Percentiles rank a stretch among this genome's conserved stretches.
Evolutionary conservation across 768 basidiomycete species (phyloP).

Genomic region (Russula sp.): DNA sequence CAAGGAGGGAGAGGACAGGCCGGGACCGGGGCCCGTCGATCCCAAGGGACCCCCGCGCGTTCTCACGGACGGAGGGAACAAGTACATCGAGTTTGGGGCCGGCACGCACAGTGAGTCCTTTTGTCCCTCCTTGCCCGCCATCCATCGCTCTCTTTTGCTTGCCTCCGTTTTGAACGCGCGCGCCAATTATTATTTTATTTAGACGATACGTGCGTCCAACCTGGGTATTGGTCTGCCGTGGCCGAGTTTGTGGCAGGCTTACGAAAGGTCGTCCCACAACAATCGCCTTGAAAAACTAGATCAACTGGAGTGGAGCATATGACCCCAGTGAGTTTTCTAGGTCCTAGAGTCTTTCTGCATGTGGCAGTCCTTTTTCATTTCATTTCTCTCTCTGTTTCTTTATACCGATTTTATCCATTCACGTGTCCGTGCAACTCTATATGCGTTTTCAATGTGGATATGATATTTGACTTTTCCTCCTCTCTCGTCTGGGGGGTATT

Average conservation of each 20-base stretch:
- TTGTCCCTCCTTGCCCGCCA: background rate
- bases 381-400: too few relatives aligned
- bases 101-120: constrained; percentile 27
- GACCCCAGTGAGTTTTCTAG: too few relatives aligned
- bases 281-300: background rate
- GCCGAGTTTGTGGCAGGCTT: constrained; percentile 23
- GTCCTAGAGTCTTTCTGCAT: background rate
- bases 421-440: too few relatives aligned
- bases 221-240: constrained; percentile 27
- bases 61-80: constrained; percentile 19
- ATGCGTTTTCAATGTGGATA: too few relatives aligned
- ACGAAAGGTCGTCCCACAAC: background rate
- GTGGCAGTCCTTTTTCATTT: too few relatives aligned
- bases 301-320: too few relatives aligned
- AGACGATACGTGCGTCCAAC: constrained; percentile 30
- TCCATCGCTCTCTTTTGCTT: background rate
- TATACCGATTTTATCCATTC: too few relatives aligned
- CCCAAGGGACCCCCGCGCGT: constrained; percentile 7
- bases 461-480: too few relatives aligned
- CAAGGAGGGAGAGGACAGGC: background rate
- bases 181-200: background rate
- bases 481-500: too few relatives aligned
- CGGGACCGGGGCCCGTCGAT: background rate
- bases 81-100: constrained; percentile 24
- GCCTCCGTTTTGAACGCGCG: too few relatives aligned